These are phyloP conservation scores for Isoetes taiwanensis DNA, from an alignment of 75 land plant species.

Conservation along the genomic window DNA sequence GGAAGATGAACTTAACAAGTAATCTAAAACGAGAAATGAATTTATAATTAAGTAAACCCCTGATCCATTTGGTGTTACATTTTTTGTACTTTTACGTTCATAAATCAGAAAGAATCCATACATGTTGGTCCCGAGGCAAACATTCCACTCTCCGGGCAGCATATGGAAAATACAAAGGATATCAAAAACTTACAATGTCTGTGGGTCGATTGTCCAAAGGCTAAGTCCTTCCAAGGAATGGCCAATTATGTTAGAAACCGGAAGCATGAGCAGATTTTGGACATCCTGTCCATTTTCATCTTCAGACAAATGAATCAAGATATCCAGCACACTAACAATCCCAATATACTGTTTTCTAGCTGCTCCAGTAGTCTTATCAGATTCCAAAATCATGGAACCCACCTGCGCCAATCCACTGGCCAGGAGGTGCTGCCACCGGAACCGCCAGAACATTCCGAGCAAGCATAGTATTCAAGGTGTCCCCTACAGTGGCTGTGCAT, in stretches of 20 bases:
- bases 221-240: conserved; percentile 78
- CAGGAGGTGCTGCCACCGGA: conserved; percentile 94
- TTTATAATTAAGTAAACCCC: no score
- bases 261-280: conserved; percentile 30
- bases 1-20: no score
- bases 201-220: conserved; percentile 68
- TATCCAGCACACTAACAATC: conserved; percentile 82
- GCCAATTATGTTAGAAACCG: conserved; percentile 72
- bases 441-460: conserved; percentile 69
- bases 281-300: conserved; percentile 15
- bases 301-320: conserved; percentile 56
- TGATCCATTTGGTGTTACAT: no score
- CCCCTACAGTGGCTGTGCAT: conserved; percentile 59
- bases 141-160: no score
- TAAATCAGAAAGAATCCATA: no score
- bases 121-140: no score
- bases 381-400: conserved; percentile 82
- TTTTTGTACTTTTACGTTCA: no score
- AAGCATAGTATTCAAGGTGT: conserved; percentile 56
- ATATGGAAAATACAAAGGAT: no score
- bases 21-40: no score
- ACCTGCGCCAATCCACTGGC: conserved; percentile 90
- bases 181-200: conserved; percentile 52
- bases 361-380: conserved; percentile 56
- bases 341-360: conserved; percentile 92